Evolutionary conservation across 208 protist species (phyloP), one percentile per base, ranked within the genome.

Genomic region (Trypanosoma rangeli): DNA sequence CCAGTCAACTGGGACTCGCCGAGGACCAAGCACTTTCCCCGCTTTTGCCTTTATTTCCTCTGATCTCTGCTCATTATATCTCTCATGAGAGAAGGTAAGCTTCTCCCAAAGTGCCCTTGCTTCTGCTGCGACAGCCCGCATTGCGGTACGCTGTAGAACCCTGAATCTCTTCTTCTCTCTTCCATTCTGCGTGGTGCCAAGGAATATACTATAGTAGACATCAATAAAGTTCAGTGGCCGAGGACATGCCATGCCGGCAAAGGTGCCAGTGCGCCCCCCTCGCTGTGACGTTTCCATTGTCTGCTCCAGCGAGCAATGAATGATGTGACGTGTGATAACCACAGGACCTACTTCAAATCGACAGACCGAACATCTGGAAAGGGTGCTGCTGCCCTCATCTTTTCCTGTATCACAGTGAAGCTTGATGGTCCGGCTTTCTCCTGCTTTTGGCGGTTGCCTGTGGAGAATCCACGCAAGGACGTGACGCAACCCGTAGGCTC

Each of bases 401-500:
- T 63, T 35, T 24, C 44, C 5, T 5, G 13, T 28, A 46, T 12
- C 24, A 26, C 42, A 63, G 13, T 16, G 46, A 29, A 76, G 24
- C 33, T 50, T 28, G 58, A 76, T 76, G 16, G 54, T 65, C 49
- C 70, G 54, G 7, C 44, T 7, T 22, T 71, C 50, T 13, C 57
- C 64, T 9, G 18, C 12, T 31, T 15, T 35, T 20, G 71, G 71
- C 20, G 64, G 64, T 46, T 26, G 16, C 52, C 71, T 63, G 29
- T 29, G 28, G 10, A 60, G 26, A 64, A 76, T 58, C 71, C 71
- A 76, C n/a, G 63, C 39, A 20, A 70, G 35, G 10, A 57, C 26
- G n/a, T 76, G 71, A 26, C 71, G 71, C 63, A 76, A 29, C 3
- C 71, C 71, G 48, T 76, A 71, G n/a, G 71, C 71, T 3, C 71